phyloP scores from a whole-genome alignment of 768 basidiomycete genomes.

The Termitomyces sp. region DNA sequence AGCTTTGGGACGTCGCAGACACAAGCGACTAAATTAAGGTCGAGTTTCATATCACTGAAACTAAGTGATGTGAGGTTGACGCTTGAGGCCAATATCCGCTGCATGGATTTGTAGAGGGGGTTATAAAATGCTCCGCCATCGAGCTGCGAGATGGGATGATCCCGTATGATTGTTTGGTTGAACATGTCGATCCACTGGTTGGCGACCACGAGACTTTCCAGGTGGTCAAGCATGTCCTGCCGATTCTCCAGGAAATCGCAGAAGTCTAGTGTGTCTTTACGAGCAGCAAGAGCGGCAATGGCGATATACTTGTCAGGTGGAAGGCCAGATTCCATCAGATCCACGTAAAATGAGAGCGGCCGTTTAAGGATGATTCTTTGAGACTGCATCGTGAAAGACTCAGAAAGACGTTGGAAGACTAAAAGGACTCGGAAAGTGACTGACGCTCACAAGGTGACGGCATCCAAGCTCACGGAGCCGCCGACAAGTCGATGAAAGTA shows the following conservation, averaged over 20 bases:
- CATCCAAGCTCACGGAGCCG: slow-evolving; percentile 1
- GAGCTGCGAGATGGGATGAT: background rate
- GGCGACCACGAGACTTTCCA: background rate
- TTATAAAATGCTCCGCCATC: background rate
- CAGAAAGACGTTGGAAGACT: background rate
- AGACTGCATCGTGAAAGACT: background rate
- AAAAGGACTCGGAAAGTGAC: background rate
- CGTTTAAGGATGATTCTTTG: background rate
- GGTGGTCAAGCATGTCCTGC: background rate
- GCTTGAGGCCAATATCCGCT: background rate
- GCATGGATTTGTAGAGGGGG: background rate
- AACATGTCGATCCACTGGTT: slow-evolving; percentile 1
- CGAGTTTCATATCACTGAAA: background rate
- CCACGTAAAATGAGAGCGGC: background rate
- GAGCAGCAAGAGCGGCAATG: background rate
- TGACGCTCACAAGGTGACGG: background rate
- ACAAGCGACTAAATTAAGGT: background rate
- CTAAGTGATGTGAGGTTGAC: background rate
- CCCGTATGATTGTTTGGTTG: background rate
- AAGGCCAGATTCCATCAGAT: background rate
- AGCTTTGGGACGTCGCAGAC: slow-evolving; percentile 2
- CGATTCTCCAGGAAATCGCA: background rate
- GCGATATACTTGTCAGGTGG: background rate
- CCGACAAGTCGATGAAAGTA: background rate
- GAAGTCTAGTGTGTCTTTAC: background rate